phyloP scores from a whole-genome alignment of 495 filamentous ascomycete species.

The Neurospora intermedia region DNA sequence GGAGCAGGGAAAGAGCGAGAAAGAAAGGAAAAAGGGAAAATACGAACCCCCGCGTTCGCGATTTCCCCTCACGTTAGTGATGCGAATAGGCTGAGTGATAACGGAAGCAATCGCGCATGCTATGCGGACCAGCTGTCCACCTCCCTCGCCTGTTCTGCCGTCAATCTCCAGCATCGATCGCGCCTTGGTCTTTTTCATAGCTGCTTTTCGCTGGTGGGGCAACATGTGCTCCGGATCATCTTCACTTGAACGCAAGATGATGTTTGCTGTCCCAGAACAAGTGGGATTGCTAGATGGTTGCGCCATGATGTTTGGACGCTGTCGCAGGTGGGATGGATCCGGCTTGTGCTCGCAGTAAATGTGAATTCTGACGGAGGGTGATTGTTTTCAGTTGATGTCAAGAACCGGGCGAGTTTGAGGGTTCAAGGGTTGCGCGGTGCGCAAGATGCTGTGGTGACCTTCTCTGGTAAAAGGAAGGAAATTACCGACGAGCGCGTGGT shows the following conservation, averaged over 20 bases:
- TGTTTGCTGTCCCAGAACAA: neutral
- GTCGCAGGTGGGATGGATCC: neutral
- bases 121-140: slow-evolving; percentile 70
- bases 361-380: neutral
- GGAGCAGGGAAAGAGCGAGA: slow-evolving; percentile 4
- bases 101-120: slow-evolving; percentile 61
- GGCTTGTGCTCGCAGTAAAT: neutral
- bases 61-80: slow-evolving; percentile 62
- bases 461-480: neutral
- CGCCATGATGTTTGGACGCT: neutral
- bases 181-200: slow-evolving; percentile 10
- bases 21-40: neutral
- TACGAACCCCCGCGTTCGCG: slow-evolving; percentile 36
- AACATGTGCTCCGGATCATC: neutral
- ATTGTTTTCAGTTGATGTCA: neutral
- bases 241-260: neutral
- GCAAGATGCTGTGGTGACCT: neutral
- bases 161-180: slow-evolving; percentile 38
- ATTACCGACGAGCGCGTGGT: neutral
- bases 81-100: slow-evolving; percentile 50
- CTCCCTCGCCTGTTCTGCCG: slow-evolving; percentile 69
- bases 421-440: neutral
- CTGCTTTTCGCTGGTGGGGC: neutral
- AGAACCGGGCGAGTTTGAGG: neutral
- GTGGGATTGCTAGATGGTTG: neutral